Evolutionary conservation across 768 basidiomycete genomes (phyloP), one percentile per base, ranked within the genome.

Genomic region (Dendrothele bispora): DNA sequence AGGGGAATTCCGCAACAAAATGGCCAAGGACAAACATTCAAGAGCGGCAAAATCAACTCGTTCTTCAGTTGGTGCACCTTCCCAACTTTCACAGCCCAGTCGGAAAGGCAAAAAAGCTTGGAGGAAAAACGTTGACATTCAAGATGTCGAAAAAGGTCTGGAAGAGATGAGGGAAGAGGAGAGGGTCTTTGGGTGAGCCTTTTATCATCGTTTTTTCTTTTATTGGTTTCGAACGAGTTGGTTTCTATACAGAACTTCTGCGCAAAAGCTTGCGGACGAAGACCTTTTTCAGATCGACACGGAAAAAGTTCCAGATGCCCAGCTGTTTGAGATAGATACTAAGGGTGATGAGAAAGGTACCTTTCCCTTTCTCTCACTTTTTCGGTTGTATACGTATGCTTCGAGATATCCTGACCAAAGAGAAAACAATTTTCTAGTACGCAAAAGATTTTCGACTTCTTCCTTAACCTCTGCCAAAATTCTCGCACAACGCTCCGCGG

Each of bases 41-140:
- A n/a, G n/a, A n/a, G n/a, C n/a, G n/a, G n/a, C n/a, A n/a, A n/a
- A n/a, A n/a, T n/a, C n/a, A n/a, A n/a, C n/a, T n/a, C n/a, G n/a
- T n/a, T n/a, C n/a, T n/a, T n/a, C n/a, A n/a, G n/a, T n/a, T n/a
- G 83, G 83, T 4, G 84, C 83, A 1, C 82, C 83, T 0, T 72
- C 81, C 1, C 82, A 86, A 50, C 77, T 72, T 43, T 75, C 66
- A 18, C 92, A 95, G 64, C 65, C 82, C 1, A 89, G 86, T 57
- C 72, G 93, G 48, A 95, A 92, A 64, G 91, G 92, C n/a, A 95
- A 95, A 64, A 82, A 80, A 47, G 83, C 93, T 39, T 95, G 94
- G 94, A 69, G 94, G 62, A 95, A 97, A 71, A 91, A 97, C 65
- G 84, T 95, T 43, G 84, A 95, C 62, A 78, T 95, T 41, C 79